These are phyloP conservation scores for Dillenia turbinata DNA, from an alignment of 164 flowering plant species.

Conservation along the genomic window DNA sequence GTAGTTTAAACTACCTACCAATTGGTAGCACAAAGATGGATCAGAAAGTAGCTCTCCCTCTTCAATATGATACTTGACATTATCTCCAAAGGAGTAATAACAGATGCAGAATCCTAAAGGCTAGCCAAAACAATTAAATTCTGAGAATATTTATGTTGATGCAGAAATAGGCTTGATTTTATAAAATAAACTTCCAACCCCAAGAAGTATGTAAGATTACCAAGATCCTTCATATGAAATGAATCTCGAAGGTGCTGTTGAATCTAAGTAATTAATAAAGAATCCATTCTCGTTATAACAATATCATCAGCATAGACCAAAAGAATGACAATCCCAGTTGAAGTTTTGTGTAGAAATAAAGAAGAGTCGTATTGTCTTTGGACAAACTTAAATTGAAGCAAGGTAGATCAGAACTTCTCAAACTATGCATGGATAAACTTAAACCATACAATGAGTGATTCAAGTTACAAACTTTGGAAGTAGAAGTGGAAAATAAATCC, in stretches of 20 bases:
- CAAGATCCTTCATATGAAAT: slow-evolving; percentile 7
- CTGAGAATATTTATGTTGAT: slow-evolving; percentile 1
- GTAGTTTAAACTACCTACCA: slow-evolving; percentile 2
- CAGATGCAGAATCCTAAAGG: neutral
- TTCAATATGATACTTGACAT: neutral
- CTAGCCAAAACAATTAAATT: neutral
- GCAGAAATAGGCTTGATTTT: neutral
- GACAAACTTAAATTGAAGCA: neutral
- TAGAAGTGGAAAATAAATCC: neutral
- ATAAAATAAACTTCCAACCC: neutral
- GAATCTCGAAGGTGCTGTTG: neutral
- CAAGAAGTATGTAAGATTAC: neutral
- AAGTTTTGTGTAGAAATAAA: neutral
- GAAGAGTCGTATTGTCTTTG: slow-evolving; percentile 3
- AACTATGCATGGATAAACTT: neutral
- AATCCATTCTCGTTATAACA: neutral
- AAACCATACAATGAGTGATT: neutral
- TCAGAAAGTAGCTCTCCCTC: neutral
- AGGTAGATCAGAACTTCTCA: neutral
- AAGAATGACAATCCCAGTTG: neutral
- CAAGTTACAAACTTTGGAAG: neutral
- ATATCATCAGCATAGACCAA: slow-evolving; percentile 1
- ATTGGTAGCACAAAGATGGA: neutral
- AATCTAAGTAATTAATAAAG: neutral
- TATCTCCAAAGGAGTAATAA: neutral